Conservation (phyloP, 1,139 yeast species). For the Pichia sp. region DNA sequence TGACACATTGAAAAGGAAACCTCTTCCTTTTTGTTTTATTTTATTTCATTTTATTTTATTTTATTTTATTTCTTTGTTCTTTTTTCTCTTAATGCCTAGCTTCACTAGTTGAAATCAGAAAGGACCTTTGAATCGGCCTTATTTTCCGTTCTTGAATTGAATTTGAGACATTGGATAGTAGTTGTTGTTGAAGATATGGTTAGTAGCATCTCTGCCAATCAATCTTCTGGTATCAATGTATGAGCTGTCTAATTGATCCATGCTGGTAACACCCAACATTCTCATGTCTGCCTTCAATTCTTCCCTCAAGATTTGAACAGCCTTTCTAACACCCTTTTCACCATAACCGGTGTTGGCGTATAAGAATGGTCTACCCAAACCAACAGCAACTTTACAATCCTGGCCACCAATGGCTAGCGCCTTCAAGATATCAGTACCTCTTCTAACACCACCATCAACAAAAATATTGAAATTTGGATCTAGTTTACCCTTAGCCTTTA, state of each 20-base stretch:
- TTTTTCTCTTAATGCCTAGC: too few relatives aligned
- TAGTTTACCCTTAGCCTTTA: constrained; percentile 27
- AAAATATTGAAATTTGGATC: constrained; percentile 33
- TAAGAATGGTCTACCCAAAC: constrained; percentile 42
- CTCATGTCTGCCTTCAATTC: constrained; percentile 41
- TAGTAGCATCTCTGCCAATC: constrained; percentile 31
- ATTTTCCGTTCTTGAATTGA: constrained; percentile 12
- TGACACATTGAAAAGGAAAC: too few relatives aligned
- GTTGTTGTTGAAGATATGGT: constrained; percentile 11
- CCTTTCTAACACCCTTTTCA: constrained; percentile 37
- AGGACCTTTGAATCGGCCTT: neutral
- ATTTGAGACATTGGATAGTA: constrained; percentile 14
- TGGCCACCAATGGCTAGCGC: constrained; percentile 48
- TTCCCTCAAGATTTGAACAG: constrained; percentile 35
- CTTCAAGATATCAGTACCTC: constrained; percentile 47
- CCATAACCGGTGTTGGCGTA: constrained; percentile 46
- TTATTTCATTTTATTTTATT: too few relatives aligned
- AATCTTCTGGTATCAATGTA: constrained; percentile 27
- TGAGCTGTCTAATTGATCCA: constrained; percentile 30
- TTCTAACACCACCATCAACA: constrained; percentile 47
- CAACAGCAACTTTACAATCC: constrained; percentile 33
- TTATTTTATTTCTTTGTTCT: too few relatives aligned
- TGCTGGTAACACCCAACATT: constrained; percentile 35
- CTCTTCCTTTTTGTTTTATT: too few relatives aligned
- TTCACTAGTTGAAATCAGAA: too few relatives aligned